These are phyloP conservation scores for Lipomyces starkeyi DNA, from an alignment of 805 yeast genomes.

Conservation along the genomic window DNA sequence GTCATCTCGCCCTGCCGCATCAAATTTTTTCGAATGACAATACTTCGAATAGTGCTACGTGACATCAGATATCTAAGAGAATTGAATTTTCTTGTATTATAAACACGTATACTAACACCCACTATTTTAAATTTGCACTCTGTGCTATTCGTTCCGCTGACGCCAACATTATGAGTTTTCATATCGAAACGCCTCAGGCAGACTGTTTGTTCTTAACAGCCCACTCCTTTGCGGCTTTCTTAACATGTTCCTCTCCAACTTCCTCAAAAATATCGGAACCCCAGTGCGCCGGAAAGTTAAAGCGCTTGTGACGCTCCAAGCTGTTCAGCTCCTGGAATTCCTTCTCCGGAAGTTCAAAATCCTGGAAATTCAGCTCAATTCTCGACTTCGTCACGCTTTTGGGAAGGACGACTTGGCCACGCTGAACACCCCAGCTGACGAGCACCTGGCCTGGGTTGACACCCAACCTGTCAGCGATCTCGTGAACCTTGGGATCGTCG, in stretches of 20 bases:
- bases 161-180: background rate
- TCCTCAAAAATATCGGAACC: constrained; percentile 44
- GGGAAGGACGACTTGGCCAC: constrained; percentile 39
- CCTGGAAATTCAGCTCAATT: constrained; percentile 53
- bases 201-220: constrained; percentile 11
- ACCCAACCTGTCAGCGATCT: constrained; percentile 63
- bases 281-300: constrained; percentile 44
- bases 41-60: too few species aligned
- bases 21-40: too few species aligned
- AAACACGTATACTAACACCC: too few species aligned
- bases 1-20: too few species aligned
- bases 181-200: background rate
- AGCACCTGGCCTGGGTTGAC: constrained; percentile 60
- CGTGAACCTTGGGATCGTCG: constrained; percentile 47
- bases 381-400: constrained; percentile 67
- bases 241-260: constrained; percentile 20
- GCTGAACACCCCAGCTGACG: constrained; percentile 55
- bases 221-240: constrained; percentile 18
- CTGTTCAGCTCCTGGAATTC: constrained; percentile 49
- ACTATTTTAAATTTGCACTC: background rate
- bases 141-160: too few species aligned
- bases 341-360: constrained; percentile 50
- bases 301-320: constrained; percentile 35
- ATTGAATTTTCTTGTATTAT: too few species aligned
- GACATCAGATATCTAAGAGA: too few species aligned